Evolutionary conservation across 495 filamentous ascomycete genomes (phyloP), one percentile per base, ranked within the genome.

Genomic region (Annulohypoxylon stygium): DNA sequence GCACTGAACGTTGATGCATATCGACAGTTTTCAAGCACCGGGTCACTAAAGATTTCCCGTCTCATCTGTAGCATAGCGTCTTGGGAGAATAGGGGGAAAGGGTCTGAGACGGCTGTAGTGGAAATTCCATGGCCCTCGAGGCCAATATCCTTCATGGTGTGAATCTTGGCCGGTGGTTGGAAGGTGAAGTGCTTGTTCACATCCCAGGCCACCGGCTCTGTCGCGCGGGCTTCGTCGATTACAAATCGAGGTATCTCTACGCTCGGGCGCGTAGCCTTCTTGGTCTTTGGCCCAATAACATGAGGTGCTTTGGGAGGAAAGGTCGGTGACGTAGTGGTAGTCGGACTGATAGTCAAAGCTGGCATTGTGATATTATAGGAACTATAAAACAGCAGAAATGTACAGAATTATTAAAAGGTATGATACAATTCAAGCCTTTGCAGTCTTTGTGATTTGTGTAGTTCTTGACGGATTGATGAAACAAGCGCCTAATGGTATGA

Each of bases 131-230:
- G 37, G 16, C 36, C 36, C 37, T 67, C 51, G 16, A 67, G 12
- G 20, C 41, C 64, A 18, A 67, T 55, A 16, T 67, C 64, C 14
- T 59, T 45, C 64, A 67, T 67, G 2, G 64, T 67, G 34, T 58
- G 50, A 18, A 67, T 67, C 7, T 50, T 26, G 4, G 64, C 33
- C 7, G 64, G 64, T 0, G 64, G 64, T 6, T 55, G 25, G 18
- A 47, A 67, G 12, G 37, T 53, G 16, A 67, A 36, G 33, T 67
- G 64, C 9, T 67, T 65, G n/a, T 41, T 65, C 25, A 37, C 12
- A n/a, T 54, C 43, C 47, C 47, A 54, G 23, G 62, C 47, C 7
- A 39, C 30, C 1, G 57, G 57, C 37, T 53, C 26, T 2, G 47
- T 65, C 36, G 20, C 36, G 62, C 62, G 51, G n/a, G 43, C 57